These are phyloP conservation scores for Theileria parva DNA, from an alignment of 169 alveolate species.

Conservation along the genomic window DNA sequence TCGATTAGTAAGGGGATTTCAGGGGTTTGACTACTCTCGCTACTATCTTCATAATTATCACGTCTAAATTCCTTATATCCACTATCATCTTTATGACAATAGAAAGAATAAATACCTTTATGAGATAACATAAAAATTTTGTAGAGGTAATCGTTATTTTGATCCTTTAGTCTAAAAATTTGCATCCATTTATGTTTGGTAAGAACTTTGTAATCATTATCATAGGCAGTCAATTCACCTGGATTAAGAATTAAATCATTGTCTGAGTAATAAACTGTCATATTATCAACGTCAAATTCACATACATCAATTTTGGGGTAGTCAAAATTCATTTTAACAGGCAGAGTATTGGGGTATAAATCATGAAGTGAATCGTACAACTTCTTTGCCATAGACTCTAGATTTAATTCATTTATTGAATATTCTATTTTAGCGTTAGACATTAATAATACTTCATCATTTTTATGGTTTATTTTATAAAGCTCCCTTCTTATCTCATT, in stretches of 20 bases:
- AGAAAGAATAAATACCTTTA: slow-evolving; percentile 4
- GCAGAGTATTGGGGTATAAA: slow-evolving; percentile 25
- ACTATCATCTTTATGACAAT: not conserved
- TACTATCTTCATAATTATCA: not conserved
- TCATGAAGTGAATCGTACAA: not conserved
- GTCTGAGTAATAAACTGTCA: not conserved
- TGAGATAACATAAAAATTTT: slow-evolving; percentile 9
- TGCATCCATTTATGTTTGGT: slow-evolving; percentile 25
- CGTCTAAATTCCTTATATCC: not conserved
- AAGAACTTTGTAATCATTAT: slow-evolving; percentile 3
- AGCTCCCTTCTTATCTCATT: slow-evolving; percentile 22
- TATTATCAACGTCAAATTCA: not conserved
- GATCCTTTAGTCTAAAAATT: slow-evolving; percentile 10
- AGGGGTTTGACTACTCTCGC: not conserved
- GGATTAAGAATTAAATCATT: not conserved
- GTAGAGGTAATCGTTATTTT: not conserved
- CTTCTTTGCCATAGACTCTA: not conserved
- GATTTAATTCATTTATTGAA: not conserved
- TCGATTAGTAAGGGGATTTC: slow-evolving; percentile 27
- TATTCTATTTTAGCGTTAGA: not conserved
- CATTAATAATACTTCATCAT: not conserved
- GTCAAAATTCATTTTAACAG: slow-evolving; percentile 12
- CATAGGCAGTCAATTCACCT: slow-evolving; percentile 18
- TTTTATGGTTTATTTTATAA: slow-evolving; percentile 8
- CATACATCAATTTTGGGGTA: slow-evolving; percentile 2